Evolutionary conservation across 345 rosid genomes (phyloP).

Genomic region (Arabis alpina): DNA sequence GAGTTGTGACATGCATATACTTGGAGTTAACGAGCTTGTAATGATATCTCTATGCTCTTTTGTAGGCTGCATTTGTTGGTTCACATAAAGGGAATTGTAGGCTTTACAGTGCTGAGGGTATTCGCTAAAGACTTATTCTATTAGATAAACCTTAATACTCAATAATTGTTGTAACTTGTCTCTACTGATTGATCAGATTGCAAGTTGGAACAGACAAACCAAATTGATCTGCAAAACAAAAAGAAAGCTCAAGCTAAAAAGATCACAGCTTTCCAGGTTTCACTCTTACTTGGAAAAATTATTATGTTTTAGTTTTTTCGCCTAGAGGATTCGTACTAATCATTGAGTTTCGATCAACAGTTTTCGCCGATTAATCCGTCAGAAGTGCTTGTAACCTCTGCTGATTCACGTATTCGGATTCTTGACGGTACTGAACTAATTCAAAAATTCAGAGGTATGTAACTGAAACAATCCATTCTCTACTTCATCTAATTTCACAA

Average conservation of each 20-base stretch:
- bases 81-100: slow-evolving; percentile 83
- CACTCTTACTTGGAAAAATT: not conserved
- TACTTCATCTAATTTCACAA: not conserved
- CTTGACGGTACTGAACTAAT: slow-evolving; percentile 65
- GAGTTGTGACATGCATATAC: not conserved
- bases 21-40: not conserved
- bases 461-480: not conserved
- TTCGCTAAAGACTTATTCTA: slow-evolving; percentile 14
- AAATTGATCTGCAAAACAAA: slow-evolving; percentile 59
- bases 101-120: slow-evolving; percentile 71
- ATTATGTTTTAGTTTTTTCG: not conserved
- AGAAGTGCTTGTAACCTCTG: slow-evolving; percentile 80
- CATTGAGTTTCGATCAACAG: slow-evolving; percentile 47
- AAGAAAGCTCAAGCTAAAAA: slow-evolving; percentile 66
- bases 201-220: slow-evolving; percentile 60
- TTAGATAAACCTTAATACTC: not conserved
- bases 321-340: slow-evolving; percentile 12
- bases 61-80: slow-evolving; percentile 80
- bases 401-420: slow-evolving; percentile 85
- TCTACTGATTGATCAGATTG: slow-evolving; percentile 54
- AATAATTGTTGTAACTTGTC: not conserved
- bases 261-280: slow-evolving; percentile 93
- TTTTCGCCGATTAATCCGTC: slow-evolving; percentile 75
- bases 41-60: slow-evolving; percentile 28
- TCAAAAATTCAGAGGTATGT: slow-evolving; percentile 76